Evolutionary conservation across 345 rosid species (phyloP), one percentile per base, ranked within the genome.

Genomic region (Theobroma cacao): DNA sequence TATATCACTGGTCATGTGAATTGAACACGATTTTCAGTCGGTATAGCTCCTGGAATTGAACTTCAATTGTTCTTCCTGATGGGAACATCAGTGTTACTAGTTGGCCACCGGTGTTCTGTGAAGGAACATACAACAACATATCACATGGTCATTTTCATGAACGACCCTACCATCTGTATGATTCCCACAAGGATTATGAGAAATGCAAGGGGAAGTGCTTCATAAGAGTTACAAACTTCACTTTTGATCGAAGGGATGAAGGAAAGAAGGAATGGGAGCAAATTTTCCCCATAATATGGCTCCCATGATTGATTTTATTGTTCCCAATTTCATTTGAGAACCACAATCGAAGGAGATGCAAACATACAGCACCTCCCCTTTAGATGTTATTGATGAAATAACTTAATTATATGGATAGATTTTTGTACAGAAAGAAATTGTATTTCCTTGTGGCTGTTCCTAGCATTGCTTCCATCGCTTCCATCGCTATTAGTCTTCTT

Each of bases 111-210:
- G 52, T 28, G 5, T 26, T 52, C 10, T 80, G 73, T 18, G 66
- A 70, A 34, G 75, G 72, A 72, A 79, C 52, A 36, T 72, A 36
- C 38, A 65, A 66, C 38, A 1, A 5, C 50, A 33, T 38, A 41
- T 33, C 66, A 22, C 76, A 34, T 40, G 79, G 36, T 28, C 3
- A 34, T 26, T 59, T 33, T n/a, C 64, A 62, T 14, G 63, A 60
- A 3, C 33, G 45, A 14, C 70, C 20, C 38, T 77, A 79, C 43
- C 48, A 26, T n/a, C 41, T 59, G 22, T 77, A 76, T 28, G 33
- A 76, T 76, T 76, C 78, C n/a, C 36, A 47, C 45, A 61, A 74
- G 55, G 81, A 73, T 50, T 34, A 22, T 24, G 62, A 69, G 53
- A 53, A 74, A 8, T 80, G 65, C 76, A 60, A 67, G 30, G 31